Evolutionary conservation across 495 filamentous ascomycete genomes (phyloP).

Genomic region (Venustampulla echinocandica): DNA sequence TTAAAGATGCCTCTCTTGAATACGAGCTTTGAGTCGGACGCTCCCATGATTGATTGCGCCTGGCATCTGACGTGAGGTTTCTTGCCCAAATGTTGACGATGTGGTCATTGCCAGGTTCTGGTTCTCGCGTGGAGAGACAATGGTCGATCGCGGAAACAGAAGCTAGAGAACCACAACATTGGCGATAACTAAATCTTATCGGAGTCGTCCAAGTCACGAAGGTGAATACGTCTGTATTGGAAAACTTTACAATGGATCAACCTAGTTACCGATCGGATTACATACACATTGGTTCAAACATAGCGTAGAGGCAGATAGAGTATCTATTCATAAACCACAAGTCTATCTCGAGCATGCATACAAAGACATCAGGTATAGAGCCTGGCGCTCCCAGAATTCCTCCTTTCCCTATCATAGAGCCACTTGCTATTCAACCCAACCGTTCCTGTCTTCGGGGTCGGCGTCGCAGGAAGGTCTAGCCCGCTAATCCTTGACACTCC

Average conservation of each 20-base stretch:
- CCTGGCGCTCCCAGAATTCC: constrained; percentile 32
- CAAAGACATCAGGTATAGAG: constrained; percentile 26
- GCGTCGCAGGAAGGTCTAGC: constrained; percentile 44
- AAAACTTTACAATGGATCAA: no score
- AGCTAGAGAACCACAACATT: neutral
- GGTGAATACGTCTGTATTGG: no score
- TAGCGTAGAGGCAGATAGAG: no score
- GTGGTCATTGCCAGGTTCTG: neutral
- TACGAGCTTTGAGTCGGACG: constrained; percentile 97
- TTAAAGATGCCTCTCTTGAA: constrained; percentile 99
- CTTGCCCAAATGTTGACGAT: neutral
- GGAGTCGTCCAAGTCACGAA: no score
- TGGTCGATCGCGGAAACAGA: neutral
- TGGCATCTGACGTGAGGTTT: constrained; percentile 12
- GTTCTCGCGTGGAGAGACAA: constrained; percentile 1
- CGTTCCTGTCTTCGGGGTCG: constrained; percentile 60
- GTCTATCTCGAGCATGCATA: no score
- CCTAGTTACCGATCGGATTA: no score
- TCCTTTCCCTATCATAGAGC: constrained; percentile 73
- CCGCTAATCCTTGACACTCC: constrained; percentile 27
- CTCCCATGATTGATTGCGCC: constrained; percentile 59
- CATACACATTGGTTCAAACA: no score
- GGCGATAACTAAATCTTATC: no score
- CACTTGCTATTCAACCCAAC: constrained; percentile 80
- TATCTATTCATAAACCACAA: constrained; percentile 2